Base-by-base conservation (phyloP, 352 stramenopile species). In the Pythium aristosporum region DNA sequence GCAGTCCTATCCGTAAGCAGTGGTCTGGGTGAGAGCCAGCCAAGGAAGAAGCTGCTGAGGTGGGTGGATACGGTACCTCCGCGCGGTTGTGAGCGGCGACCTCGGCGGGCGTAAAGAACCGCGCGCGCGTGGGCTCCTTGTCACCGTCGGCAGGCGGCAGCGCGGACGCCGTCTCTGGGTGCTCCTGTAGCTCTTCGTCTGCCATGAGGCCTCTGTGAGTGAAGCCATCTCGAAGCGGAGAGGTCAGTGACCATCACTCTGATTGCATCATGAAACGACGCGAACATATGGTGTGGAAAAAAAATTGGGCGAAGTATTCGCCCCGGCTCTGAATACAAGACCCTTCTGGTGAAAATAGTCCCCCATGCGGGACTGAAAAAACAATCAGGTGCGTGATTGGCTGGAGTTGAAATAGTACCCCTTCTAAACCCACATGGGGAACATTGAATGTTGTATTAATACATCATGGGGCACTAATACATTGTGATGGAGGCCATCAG, bases 71-170 rank as follows among this genome's bases (percentile, higher is more conserved):
- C 13, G 4, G 39, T 39, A 88, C 91, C 46, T 93, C 77, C 6
- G 85, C 76, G 30, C 77, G 84, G 62, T 98, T 98, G 71, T 97
- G 90, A 7, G 63, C 61, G 0, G 82, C 72, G 13, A 98, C 80
- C 61, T 98, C 89, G 2, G 76, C 76, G 0, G 83, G 72, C 21
- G 88, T 96, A 63, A 85, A 96, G 72, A 83, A 96, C 16, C 74
- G 71, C 10, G 68, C 56, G 50, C 34, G 46, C 23, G 10, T 25
- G 2, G 41, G 15, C 41, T 65, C 55, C 16, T 64, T 69, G 7
- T 32, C 30, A 30, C 20, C 21, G 2, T 43, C 23, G 23, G 5
- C 25, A 15, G 30, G 46, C 20, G 34, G 44, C 2, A 21, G 11
- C 57, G 36, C 18, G 10, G 37, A 16, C 28, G 46, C 5, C 42